Percentiles rank a stretch among this genome's conserved stretches.
phyloP scores from a whole-genome alignment of 495 filamentous ascomycete species.

The Rusavskia elegans region DNA sequence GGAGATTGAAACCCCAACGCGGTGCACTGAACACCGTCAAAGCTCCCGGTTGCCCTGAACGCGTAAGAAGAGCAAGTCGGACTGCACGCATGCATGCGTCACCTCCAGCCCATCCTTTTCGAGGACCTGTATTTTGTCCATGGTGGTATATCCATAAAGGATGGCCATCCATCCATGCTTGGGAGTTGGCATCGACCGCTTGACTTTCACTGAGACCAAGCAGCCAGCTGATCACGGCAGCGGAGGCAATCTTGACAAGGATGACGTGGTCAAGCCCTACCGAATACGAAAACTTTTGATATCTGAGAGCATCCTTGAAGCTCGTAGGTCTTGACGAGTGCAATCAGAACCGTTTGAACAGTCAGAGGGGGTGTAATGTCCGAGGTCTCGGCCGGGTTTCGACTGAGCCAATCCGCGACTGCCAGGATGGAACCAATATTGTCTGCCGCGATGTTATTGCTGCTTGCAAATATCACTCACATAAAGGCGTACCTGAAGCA shows the following conservation, averaged over 20 bases:
- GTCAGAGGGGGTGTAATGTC: slow-evolving; percentile 19
- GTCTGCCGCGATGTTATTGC: slow-evolving; percentile 31
- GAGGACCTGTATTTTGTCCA: too few species aligned
- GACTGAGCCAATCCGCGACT: slow-evolving; percentile 21
- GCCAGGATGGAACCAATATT: slow-evolving; percentile 28
- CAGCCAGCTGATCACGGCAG: slow-evolving; percentile 22
- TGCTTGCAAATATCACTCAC: background rate
- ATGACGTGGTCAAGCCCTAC: slow-evolving; percentile 30
- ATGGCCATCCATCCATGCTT: slow-evolving; percentile 12
- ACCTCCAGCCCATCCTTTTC: slow-evolving; percentile 15
- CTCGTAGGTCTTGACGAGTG: too few species aligned
- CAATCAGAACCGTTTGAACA: too few species aligned
- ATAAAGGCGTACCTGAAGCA: too few species aligned
- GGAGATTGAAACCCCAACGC: too few species aligned
- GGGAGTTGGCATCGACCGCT: slow-evolving; percentile 21
- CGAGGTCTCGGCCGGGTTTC: slow-evolving; percentile 5
- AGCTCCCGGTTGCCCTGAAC: slow-evolving; percentile 21
- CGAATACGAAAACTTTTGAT: slow-evolving; percentile 8
- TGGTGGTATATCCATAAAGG: too few species aligned
- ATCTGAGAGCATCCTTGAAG: too few species aligned
- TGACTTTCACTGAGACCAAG: slow-evolving; percentile 19
- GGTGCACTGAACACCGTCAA: slow-evolving; percentile 6
- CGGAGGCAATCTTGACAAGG: slow-evolving; percentile 27
- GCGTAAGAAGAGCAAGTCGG: slow-evolving; percentile 20
- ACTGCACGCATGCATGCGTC: slow-evolving; percentile 30